Evolutionary conservation across 2,329 filamentous ascomycete species (phyloP).

Genomic region (Knufia petricola): DNA sequence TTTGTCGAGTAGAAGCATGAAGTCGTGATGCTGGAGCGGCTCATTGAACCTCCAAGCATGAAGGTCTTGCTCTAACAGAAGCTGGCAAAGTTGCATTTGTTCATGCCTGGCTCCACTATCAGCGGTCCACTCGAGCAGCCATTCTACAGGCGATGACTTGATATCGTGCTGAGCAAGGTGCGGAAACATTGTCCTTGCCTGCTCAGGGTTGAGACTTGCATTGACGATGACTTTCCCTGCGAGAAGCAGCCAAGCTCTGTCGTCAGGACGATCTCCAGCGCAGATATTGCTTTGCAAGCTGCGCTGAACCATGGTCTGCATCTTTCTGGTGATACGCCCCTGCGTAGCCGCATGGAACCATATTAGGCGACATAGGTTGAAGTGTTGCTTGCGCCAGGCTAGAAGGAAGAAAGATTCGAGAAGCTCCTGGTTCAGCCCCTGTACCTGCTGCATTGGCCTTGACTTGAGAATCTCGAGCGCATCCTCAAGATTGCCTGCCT

Average conservation of each 20-base stretch:
- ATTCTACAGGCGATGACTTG: background rate
- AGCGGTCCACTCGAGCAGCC: background rate
- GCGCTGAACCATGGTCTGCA: background rate
- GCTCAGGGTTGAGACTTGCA: background rate
- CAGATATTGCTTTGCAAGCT: background rate
- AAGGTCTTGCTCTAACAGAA: constrained; percentile 5
- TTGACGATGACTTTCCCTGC: constrained; percentile 8
- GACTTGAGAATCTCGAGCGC: background rate
- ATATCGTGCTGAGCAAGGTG: background rate
- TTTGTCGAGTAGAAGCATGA: background rate
- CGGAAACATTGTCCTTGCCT: background rate
- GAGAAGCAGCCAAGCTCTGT: background rate
- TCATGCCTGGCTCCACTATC: background rate
- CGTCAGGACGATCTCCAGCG: background rate
- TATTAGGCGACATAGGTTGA: constrained; percentile 6
- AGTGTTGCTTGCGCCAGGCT: background rate
- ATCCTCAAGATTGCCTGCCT: constrained; percentile 1
- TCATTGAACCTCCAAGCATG: constrained; percentile 3
- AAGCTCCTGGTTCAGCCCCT: background rate
- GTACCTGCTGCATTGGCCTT: background rate
- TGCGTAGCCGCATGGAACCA: constrained; percentile 1
- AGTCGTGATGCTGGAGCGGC: background rate
- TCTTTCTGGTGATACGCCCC: background rate
- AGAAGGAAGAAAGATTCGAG: constrained; percentile 4
- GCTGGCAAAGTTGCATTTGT: constrained; percentile 1